These are phyloP conservation scores for Eustoma russellianum DNA, from an alignment of 257 asterid species.

Conservation along the genomic window DNA sequence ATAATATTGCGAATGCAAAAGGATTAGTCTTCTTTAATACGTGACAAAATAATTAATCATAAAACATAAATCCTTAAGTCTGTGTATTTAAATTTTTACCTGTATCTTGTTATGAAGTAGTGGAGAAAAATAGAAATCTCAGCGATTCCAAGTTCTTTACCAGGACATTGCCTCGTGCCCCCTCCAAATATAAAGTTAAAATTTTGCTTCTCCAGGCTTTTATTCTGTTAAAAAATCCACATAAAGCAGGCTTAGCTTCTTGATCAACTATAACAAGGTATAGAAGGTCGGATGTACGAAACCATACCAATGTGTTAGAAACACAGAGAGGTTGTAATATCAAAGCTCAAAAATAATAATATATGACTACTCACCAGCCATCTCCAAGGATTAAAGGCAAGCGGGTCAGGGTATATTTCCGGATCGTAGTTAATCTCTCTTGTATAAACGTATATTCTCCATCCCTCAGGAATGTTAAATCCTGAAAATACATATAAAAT, in stretches of 20 bases:
- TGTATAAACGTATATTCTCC: conserved; percentile 76
- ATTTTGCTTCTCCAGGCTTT: conserved; percentile 60
- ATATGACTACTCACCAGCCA: conserved; percentile 69
- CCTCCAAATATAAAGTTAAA: conserved; percentile 85
- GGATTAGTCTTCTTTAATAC: too few relatives aligned
- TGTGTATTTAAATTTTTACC: conserved; percentile 10
- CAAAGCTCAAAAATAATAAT: too few relatives aligned
- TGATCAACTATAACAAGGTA: too few relatives aligned
- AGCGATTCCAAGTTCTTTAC: conserved; percentile 95
- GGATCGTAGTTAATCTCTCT: conserved; percentile 82
- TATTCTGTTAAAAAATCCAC: conserved; percentile 32
- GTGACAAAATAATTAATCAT: neutral
- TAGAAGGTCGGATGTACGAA: too few relatives aligned
- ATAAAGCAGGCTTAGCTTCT: conserved; percentile 2
- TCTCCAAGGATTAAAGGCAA: conserved; percentile 89
- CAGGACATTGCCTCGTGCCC: conserved; percentile 95
- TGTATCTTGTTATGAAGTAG: conserved; percentile 85
- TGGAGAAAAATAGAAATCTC: conserved; percentile 95
- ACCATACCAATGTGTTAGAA: too few relatives aligned
- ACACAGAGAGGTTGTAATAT: too few relatives aligned
- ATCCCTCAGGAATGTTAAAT: conserved; percentile 71
- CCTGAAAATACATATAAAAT: conserved; percentile 33
- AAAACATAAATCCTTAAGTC: neutral
- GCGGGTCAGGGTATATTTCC: conserved; percentile 72
- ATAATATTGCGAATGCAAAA: neutral